Percentiles rank a stretch among this genome's conserved stretches.
phyloP scores from a whole-genome alignment of 345 rosid genomes.

The Salix suchowensis region DNA sequence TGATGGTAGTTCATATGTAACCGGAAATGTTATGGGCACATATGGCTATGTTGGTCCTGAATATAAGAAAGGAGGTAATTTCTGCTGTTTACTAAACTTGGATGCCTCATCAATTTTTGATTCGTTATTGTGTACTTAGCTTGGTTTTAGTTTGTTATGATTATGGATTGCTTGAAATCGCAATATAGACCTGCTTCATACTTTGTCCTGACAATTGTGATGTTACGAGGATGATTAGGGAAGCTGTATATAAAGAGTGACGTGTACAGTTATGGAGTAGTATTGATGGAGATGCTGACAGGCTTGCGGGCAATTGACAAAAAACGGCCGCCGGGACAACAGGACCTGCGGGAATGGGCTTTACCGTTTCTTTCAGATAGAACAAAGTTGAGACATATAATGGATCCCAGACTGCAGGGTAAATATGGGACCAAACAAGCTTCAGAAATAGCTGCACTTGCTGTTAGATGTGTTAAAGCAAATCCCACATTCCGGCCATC shows the following conservation, averaged over 20 bases:
- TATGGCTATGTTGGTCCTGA: background rate
- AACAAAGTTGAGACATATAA: background rate
- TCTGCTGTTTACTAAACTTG: too few relatives aligned
- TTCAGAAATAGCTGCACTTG: background rate
- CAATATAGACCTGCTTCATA: background rate
- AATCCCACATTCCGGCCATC: background rate
- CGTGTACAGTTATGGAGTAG: too few relatives aligned
- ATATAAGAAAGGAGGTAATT: background rate
- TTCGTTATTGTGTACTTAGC: too few relatives aligned
- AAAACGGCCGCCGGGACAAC: background rate
- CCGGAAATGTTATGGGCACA: background rate
- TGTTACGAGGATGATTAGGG: background rate
- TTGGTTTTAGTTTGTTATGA: too few relatives aligned
- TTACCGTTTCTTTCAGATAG: background rate
- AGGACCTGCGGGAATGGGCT: background rate
- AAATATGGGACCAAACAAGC: conserved; percentile 2
- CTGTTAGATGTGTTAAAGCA: background rate
- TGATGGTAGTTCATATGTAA: background rate
- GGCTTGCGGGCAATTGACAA: too few relatives aligned
- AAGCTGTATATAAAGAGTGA: too few relatives aligned
- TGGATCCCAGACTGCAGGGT: conserved; percentile 7
- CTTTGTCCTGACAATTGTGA: background rate
- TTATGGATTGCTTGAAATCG: too few relatives aligned
- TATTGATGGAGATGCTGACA: too few relatives aligned
- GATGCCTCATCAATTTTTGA: too few relatives aligned